Evolutionary conservation across 1,284 basidiomycete genomes (phyloP).

Genomic region (Pisolithus thermaeus): DNA sequence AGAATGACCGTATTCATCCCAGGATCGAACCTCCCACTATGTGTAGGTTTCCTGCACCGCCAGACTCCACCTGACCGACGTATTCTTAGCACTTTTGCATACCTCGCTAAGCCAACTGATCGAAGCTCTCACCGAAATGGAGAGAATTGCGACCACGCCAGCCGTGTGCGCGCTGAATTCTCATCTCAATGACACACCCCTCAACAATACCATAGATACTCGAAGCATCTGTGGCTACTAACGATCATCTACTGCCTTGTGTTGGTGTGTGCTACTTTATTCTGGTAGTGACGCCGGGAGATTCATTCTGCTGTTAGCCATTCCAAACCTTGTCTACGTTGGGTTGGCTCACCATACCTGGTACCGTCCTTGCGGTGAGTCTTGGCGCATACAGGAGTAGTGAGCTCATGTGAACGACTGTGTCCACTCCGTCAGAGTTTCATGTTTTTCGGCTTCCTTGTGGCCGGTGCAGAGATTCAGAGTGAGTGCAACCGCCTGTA

Average conservation of each 20-base stretch:
- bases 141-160: slow-evolving; percentile 73
- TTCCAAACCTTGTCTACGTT: slow-evolving; percentile 63
- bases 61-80: neutral
- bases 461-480: slow-evolving; percentile 66
- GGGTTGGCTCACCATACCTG: slow-evolving; percentile 65
- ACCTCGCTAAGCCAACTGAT: slow-evolving; percentile 51
- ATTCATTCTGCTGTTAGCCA: slow-evolving; percentile 35
- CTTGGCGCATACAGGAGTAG: neutral
- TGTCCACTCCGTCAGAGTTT: slow-evolving; percentile 30
- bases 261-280: slow-evolving; percentile 36
- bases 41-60: slow-evolving; percentile 36
- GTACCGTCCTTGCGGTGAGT: slow-evolving; percentile 38
- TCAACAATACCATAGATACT: slow-evolving; percentile 38
- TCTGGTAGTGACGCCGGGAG: neutral
- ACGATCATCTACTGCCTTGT: slow-evolving; percentile 52
- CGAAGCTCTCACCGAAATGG: slow-evolving; percentile 64
- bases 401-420: neutral
- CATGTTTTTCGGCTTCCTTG: slow-evolving; percentile 65
- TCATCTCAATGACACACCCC: slow-evolving; percentile 11
- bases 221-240: slow-evolving; percentile 58
- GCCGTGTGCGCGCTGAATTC: slow-evolving; percentile 50
- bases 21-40: slow-evolving; percentile 56
- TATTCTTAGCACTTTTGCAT: slow-evolving; percentile 43
- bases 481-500: slow-evolving; percentile 31
- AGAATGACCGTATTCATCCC: slow-evolving; percentile 33